Base-by-base conservation (phyloP, 1,284 basidiomycete genomes). In the Ustilago tritici region DNA sequence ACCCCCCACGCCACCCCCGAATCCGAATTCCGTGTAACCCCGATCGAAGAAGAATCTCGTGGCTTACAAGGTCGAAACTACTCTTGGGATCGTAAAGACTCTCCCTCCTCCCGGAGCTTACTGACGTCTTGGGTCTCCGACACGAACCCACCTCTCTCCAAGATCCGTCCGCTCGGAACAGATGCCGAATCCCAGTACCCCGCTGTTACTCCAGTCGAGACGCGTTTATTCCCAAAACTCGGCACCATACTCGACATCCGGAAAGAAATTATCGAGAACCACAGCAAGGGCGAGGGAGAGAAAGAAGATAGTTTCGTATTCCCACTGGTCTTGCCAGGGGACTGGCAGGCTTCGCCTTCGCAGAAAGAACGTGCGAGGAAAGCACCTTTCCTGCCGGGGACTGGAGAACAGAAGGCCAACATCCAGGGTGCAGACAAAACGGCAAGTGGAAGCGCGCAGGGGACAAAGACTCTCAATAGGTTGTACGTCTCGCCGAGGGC, bases 301-400 rank as follows among this genome's bases (percentile, higher is more conserved):
- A 35, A 28, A 1, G 71, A 81, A 19, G 70, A 76, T 23, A 71
- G 71, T 14, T 82, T 81, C 31, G 77, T 82, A 12, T 82, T 84
- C 50, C 82, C 82, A 0, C 61, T 84, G 0, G 80, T 82, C 31
- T 40, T 84, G 46, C 82, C 81, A 10, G 82, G 82, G 6, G 82
- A 84, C 40, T 71, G 68, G 56, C 76, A 78, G n/a, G 72, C 76
- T 6, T 74, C 74, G 6, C 73, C 70, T 3, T 58, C 69, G 32
- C 80, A 82, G 35, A 64, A 65, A n/a, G 53, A 69, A 34, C 50
- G 74, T 17, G 76, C 76, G 0, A 36, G 49, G 10, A 61, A 65
- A 15, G 67, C 64, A 4, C 57, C 70, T 3, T 63, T 70, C 15
- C 52, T 74, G 1, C 71, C 76, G 2, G 66, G 53, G 3, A 62